These are phyloP conservation scores for Thinopyrum elongatum DNA, from an alignment of 176 grass and related monocot species.

Conservation along the genomic window DNA sequence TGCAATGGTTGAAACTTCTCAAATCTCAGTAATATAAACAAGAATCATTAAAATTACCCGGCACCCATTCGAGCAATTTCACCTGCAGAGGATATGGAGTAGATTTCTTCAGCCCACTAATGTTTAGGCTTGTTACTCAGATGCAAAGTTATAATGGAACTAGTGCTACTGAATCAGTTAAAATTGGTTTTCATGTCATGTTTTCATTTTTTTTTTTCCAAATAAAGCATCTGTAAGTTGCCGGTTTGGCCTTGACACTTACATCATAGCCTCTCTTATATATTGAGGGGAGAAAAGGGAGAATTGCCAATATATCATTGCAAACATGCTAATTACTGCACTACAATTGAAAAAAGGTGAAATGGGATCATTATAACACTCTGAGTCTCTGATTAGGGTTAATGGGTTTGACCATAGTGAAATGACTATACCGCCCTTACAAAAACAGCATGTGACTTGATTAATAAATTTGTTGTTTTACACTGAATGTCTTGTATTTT, in stretches of 20 bases:
- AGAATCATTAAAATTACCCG: constrained; percentile 60
- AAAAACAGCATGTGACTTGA: neutral
- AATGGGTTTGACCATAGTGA: neutral
- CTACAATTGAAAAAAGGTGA: neutral
- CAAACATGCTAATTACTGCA: neutral
- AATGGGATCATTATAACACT: neutral
- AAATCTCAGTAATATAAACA: neutral
- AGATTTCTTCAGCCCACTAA: constrained; percentile 27
- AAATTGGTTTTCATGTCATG: neutral
- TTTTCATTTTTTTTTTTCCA: neutral
- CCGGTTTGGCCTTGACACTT: neutral
- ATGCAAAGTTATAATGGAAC: neutral
- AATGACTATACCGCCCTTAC: neutral
- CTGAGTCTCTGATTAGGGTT: neutral
- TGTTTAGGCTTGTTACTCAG: neutral
- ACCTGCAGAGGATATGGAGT: constrained; percentile 53
- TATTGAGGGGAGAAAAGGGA: neutral
- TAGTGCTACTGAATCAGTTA: neutral
- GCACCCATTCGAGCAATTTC: constrained; percentile 87
- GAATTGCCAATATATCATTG: neutral
- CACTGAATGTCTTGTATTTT: neutral
- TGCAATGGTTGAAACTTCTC: neutral
- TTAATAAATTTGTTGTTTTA: neutral
- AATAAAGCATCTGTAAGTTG: neutral
- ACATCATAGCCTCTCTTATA: neutral